Conservation (phyloP, 495 filamentous ascomycete genomes). For the Aspergillus carlsbadensis region DNA sequence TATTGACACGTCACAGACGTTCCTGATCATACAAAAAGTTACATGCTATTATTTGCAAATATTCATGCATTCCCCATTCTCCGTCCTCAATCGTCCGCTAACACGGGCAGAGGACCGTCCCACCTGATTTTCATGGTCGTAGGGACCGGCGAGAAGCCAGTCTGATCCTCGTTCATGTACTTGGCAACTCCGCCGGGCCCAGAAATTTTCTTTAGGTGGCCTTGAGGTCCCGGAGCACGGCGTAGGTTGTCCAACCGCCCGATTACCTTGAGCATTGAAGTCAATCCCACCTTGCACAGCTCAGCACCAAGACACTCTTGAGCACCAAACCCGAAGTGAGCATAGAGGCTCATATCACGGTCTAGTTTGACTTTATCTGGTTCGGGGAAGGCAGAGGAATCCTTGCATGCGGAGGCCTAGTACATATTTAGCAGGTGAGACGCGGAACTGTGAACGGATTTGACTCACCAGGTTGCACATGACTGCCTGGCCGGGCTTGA, state of each 20-base stretch:
- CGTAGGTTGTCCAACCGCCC: constrained; percentile 56
- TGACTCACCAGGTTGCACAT: constrained; percentile 48
- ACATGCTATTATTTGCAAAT: too few relatives aligned
- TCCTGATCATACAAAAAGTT: too few relatives aligned
- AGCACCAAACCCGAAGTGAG: constrained; percentile 61
- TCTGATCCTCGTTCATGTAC: constrained; percentile 72
- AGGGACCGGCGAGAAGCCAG: constrained; percentile 68
- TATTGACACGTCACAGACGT: too few relatives aligned
- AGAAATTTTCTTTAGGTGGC: constrained; percentile 64
- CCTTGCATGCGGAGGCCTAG: constrained; percentile 51
- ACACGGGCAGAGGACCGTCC: constrained; percentile 41
- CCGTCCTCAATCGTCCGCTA: constrained; percentile 4
- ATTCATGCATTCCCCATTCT: too few relatives aligned
- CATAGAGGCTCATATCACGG: constrained; percentile 61
- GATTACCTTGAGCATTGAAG: constrained; percentile 59
- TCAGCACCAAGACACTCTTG: constrained; percentile 59
- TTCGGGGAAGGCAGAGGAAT: constrained; percentile 62
- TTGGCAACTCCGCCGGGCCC: constrained; percentile 55
- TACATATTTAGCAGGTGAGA: background rate
- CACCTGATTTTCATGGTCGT: constrained; percentile 57
- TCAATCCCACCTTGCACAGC: constrained; percentile 57
- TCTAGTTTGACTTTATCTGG: constrained; percentile 61
- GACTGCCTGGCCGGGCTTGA: constrained; percentile 48
- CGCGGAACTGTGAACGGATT: background rate
- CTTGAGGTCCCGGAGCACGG: constrained; percentile 63